Evolutionary conservation across 2,329 filamentous ascomycete species (phyloP).

Genomic region (Macroventuria anomochaeta): DNA sequence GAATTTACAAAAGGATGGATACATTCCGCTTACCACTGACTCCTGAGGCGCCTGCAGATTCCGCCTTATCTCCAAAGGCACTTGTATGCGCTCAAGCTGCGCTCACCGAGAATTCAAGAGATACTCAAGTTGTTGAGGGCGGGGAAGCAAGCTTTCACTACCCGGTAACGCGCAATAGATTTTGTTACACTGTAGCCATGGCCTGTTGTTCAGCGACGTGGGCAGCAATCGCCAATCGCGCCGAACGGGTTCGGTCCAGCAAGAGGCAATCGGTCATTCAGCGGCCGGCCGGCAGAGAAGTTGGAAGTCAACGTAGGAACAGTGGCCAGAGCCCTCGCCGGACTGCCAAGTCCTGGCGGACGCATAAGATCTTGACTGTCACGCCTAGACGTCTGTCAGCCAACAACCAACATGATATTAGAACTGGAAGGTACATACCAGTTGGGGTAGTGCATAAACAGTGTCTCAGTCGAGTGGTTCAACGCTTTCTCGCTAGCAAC

Average conservation of each 20-base stretch:
- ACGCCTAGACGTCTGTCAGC: neutral
- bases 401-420: too few species aligned
- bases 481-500: neutral
- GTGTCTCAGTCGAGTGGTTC: neutral
- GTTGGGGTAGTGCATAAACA: slow-evolving; percentile 6
- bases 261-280: neutral
- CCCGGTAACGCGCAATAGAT: too few species aligned
- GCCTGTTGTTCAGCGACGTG: neutral
- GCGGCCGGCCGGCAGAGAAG: neutral
- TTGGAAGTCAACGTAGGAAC: neutral
- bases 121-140: too few species aligned
- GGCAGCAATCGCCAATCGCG: neutral
- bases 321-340: neutral
- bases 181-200: too few species aligned
- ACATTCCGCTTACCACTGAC: too few species aligned
- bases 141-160: too few species aligned
- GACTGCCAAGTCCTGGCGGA: neutral
- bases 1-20: too few species aligned
- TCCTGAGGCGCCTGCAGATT: too few species aligned
- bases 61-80: too few species aligned
- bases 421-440: neutral
- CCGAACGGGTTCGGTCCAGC: neutral
- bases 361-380: neutral
- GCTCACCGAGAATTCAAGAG: too few species aligned
- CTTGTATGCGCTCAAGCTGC: too few species aligned